These are phyloP conservation scores for Coccinonectria pachysandricola DNA, from an alignment of 2,329 filamentous ascomycete species.

Conservation along the genomic window DNA sequence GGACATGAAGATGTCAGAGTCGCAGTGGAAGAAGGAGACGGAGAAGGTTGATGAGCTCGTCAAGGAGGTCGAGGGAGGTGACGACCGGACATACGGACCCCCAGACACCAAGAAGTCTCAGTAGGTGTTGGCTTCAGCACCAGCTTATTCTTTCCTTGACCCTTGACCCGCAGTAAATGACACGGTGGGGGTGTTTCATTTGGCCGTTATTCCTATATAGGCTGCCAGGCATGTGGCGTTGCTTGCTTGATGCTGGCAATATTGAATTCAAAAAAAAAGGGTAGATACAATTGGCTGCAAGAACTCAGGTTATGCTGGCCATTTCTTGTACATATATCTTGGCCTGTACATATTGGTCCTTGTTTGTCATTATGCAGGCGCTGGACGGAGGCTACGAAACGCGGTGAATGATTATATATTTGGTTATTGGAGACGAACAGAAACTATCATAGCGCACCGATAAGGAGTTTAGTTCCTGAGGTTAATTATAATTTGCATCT, in stretches of 20 bases:
- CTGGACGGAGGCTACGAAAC: slow-evolving; percentile 7
- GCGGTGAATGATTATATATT: slow-evolving; percentile 14
- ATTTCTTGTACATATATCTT: slow-evolving; percentile 11
- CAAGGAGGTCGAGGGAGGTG: slow-evolving; percentile 55
- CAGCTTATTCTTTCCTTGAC: no score
- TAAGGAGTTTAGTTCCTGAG: slow-evolving; percentile 2
- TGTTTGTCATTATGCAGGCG: slow-evolving; percentile 9
- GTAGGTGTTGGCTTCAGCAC: slow-evolving; percentile 7
- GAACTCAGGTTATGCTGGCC: no score
- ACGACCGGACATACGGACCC: slow-evolving; percentile 37
- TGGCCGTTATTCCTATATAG: no score
- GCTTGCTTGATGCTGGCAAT: no score
- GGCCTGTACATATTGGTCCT: slow-evolving; percentile 8
- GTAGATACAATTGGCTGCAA: no score
- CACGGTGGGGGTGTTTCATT: no score
- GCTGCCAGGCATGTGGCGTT: no score
- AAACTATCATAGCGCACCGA: slow-evolving; percentile 4
- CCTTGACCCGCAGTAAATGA: no score
- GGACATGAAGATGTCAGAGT: slow-evolving; percentile 74
- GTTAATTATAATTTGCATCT: slow-evolving; percentile 12
- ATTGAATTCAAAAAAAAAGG: no score
- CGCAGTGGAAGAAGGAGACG: slow-evolving; percentile 69
- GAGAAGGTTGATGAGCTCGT: slow-evolving; percentile 44
- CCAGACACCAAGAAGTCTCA: slow-evolving; percentile 35
- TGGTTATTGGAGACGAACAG: slow-evolving; percentile 6